Percentiles rank a stretch among this genome's conserved stretches.
phyloP scores from a whole-genome alignment of 805 yeast genomes.

The Yarrowia osloensis region DNA sequence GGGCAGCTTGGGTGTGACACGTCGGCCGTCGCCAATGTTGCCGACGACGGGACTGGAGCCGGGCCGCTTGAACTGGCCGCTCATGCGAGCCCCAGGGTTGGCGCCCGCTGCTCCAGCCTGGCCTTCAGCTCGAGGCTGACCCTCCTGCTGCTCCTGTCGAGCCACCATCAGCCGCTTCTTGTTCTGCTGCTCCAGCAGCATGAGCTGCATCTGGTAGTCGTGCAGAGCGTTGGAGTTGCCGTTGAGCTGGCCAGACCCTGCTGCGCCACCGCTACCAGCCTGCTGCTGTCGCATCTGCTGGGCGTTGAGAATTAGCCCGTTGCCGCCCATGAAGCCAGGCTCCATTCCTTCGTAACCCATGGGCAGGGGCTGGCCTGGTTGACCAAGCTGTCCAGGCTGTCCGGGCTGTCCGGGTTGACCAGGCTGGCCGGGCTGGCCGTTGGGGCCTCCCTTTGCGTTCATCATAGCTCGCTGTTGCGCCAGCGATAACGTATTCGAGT shows the following conservation, averaged over 20 bases:
- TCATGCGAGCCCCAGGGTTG: constrained; percentile 16
- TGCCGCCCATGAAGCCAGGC: constrained; percentile 35
- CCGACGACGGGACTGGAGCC: constrained; percentile 27
- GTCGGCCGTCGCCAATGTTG: constrained; percentile 31
- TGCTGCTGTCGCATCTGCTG: constrained; percentile 35
- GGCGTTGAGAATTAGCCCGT: constrained; percentile 30
- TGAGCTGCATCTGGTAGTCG: constrained; percentile 79
- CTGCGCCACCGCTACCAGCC: constrained; percentile 45
- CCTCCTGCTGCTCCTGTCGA: constrained; percentile 44
- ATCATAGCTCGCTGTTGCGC: constrained; percentile 39
- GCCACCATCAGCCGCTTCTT: constrained; percentile 57
- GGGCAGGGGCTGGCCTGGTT: constrained; percentile 7
- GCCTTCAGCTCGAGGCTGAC: constrained; percentile 31
- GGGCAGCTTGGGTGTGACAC: constrained; percentile 40
- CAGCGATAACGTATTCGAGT: constrained; percentile 35
- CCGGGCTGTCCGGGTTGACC: constrained; percentile 13
- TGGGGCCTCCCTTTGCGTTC: constrained; percentile 34
- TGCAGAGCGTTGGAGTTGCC: constrained; percentile 59
- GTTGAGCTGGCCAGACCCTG: constrained; percentile 42
- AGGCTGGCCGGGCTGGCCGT: constrained; percentile 30
- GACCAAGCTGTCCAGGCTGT: constrained; percentile 15
- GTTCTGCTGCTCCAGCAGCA: constrained; percentile 74
- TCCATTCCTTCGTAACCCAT: constrained; percentile 25
- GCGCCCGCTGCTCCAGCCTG: constrained; percentile 24
- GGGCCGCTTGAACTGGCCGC: constrained; percentile 27